Base-by-base conservation (phyloP, 768 basidiomycete species). In the Russula virescens region DNA sequence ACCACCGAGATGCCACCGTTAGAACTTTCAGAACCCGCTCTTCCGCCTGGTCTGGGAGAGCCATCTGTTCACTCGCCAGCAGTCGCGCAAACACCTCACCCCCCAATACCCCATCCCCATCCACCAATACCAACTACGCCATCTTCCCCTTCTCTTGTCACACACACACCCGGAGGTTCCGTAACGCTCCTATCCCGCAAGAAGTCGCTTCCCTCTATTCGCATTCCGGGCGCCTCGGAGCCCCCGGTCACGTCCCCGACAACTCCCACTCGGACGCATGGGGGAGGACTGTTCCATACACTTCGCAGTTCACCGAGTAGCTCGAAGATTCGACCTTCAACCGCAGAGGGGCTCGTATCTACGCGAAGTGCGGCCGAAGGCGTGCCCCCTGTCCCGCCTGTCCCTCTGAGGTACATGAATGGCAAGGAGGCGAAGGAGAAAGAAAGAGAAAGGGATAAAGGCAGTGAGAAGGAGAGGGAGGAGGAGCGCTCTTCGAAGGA, bases 391-490 rank as follows among this genome's bases (percentile, higher is more conserved):
- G 69, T 74, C 48, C 71, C 73, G 0, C 64, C 68, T 13, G 67
- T 38, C 65, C 77, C 65, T 68, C 72, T 38, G 68, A 73, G 65
- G 38, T 55, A 35, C 69, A 74, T 65, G 69, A 75, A 50, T 52
- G 68, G 68, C 21, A 54, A 45, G 67, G 62, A 63, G 28, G 21
- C 34, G 23, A 72, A 74, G 55, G 75, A 74, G 25, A 68, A 68
- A 43, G 67, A 67, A 18, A 66, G 62, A 28, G 71, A 71, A 42
- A 69, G 68, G 56, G 71, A 72, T 45, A 66, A 67, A 28, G 61
- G 64, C 56, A 62, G 69, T 60, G 73, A 71, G 59, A 63, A 70
- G 58, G 73, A 71, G 76, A 69, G 77, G 77, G 63, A 64, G 47
- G 63, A 46, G 21, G 63, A 54, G 23, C 66, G 67, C 34, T 70